Evolutionary conservation across 2,329 filamentous ascomycete genomes (phyloP), one percentile per base, ranked within the genome.

Genomic region (Gaeumannomyces sp.): DNA sequence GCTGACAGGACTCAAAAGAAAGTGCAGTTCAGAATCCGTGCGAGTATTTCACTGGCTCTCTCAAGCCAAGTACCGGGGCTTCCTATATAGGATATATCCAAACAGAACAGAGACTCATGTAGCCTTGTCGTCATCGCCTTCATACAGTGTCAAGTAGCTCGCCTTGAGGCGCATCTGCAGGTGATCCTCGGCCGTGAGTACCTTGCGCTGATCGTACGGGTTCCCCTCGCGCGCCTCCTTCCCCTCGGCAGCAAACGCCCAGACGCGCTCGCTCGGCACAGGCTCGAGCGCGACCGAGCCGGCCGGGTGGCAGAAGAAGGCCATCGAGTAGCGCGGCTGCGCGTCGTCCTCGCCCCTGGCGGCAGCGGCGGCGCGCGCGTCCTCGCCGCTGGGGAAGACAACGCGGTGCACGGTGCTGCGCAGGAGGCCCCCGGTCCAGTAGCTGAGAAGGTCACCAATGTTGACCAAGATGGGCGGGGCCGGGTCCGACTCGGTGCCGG

Each of bases 351-450:
- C 84, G n/a, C 79, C 81, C 2, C 73, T 67, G 1, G 78, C 72
- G 11, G 59, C 59, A 2, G 35, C 62, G 16, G 60, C 61, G 13
- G 56, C 28, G 66, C 35, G 29, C 71, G 75, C 78, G 0, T 77
- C 77, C 33, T 74, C 71, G 1, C 83, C 82, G 16, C 68, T 71
- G 0, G 81, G 77, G 69, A 97, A 95, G 0, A 94, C 87, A 35
- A 98, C 95, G 14, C 94, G 82, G 73, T 98, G 95, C 7, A 97
- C 86, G 0, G 94, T 97, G 70, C 89, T 93, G 70, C 92, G 90
- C 68, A 98, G 82, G 60, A 97, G 77, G 0, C 93, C 93, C 68
- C 90, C 89, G 1, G 95, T 98, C 94, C 94, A 98, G 75, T 96
- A 95, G 45, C 87, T 89, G 67, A 89, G 78, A 73, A 90, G 72